These are phyloP conservation scores for Quercus phellos DNA, from an alignment of 331 rosid species.

Conservation along the genomic window DNA sequence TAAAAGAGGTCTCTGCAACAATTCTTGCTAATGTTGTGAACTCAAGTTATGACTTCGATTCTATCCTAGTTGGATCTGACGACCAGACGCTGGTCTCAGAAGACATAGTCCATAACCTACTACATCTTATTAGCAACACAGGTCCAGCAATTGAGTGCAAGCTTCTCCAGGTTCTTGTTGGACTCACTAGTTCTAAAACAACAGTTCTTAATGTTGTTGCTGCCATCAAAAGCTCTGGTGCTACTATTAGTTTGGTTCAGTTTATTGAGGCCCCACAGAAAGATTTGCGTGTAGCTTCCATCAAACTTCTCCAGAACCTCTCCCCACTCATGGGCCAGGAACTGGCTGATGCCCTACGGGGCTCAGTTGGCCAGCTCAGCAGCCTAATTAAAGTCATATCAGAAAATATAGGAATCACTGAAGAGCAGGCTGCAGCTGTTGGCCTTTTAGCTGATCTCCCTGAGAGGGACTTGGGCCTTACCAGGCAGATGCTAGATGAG, in stretches of 20 bases:
- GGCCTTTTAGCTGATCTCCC: slow-evolving; percentile 91
- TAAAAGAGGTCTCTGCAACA: slow-evolving; percentile 91
- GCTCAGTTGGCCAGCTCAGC: slow-evolving; percentile 95
- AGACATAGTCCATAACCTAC: slow-evolving; percentile 79
- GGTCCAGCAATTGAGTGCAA: slow-evolving; percentile 97
- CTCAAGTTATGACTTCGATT: slow-evolving; percentile 81
- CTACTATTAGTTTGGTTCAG: slow-evolving; percentile 88
- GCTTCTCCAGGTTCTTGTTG: slow-evolving; percentile 96
- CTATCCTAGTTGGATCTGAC: slow-evolving; percentile 70
- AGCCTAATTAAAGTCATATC: slow-evolving; percentile 75
- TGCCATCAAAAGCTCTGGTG: slow-evolving; percentile 94
- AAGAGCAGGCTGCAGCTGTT: slow-evolving; percentile 93
- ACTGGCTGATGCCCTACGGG: slow-evolving; percentile 89
- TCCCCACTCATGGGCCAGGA: slow-evolving; percentile 89
- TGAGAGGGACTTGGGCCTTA: slow-evolving; percentile 94
- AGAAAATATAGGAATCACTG: slow-evolving; percentile 72
- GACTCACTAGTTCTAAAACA: slow-evolving; percentile 71
- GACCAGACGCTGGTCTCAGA: slow-evolving; percentile 91
- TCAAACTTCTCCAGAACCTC: slow-evolving; percentile 76
- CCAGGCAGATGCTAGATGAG: slow-evolving; percentile 94
- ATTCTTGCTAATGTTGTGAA: slow-evolving; percentile 86
- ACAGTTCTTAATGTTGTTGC: slow-evolving; percentile 63
- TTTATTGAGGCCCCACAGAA: slow-evolving; percentile 92
- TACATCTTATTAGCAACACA: slow-evolving; percentile 93
- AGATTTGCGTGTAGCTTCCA: slow-evolving; percentile 81